These are phyloP conservation scores for Phytophthora ramorum DNA, from an alignment of 352 stramenopile species.

Conservation along the genomic window DNA sequence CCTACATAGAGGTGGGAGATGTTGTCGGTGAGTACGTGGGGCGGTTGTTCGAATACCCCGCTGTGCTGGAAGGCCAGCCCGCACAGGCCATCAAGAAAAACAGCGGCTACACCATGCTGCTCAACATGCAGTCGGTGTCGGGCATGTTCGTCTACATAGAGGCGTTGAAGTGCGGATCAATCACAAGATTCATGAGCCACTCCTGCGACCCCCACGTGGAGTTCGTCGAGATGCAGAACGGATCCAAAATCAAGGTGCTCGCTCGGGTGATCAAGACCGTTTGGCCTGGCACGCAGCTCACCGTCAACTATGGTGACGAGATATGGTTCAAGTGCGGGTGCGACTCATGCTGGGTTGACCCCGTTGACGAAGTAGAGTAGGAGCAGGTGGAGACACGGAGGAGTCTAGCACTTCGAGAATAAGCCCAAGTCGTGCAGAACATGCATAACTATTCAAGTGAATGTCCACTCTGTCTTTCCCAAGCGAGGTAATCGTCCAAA, in stretches of 20 bases:
- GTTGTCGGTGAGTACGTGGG: background rate
- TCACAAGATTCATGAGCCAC: slow-evolving; percentile 1
- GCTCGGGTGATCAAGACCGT: background rate
- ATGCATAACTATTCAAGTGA: background rate
- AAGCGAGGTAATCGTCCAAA: background rate
- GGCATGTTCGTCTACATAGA: background rate
- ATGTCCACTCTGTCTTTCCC: background rate
- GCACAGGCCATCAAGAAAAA: slow-evolving; percentile 1
- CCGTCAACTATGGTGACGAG: background rate
- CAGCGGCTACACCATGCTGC: slow-evolving; percentile 5
- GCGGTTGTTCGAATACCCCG: background rate
- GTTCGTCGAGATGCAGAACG: slow-evolving; percentile 6
- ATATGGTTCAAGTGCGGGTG: background rate
- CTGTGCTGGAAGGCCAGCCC: background rate
- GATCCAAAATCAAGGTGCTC: background rate
- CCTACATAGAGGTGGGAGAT: background rate
- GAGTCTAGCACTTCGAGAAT: background rate
- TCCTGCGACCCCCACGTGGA: background rate
- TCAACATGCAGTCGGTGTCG: background rate
- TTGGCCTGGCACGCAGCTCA: background rate
- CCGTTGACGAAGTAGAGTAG: background rate
- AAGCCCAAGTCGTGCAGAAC: no score
- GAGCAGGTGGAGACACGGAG: no score
- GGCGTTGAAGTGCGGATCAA: background rate
- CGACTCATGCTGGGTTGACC: background rate